Conservation (phyloP, 2,329 filamentous ascomycete genomes). For the Aspergillus carbonarius region DNA sequence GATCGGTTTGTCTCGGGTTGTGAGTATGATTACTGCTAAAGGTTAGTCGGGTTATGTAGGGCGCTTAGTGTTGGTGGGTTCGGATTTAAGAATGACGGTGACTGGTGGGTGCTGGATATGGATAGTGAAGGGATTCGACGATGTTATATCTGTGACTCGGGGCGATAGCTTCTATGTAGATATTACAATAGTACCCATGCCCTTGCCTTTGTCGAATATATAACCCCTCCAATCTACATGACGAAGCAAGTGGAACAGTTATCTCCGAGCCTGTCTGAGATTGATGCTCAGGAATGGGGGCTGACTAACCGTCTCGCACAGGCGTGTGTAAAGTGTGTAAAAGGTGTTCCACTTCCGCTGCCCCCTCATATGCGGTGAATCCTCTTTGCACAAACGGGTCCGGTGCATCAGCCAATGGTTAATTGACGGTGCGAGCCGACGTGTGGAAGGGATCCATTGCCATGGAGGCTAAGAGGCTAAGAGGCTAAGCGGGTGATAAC, state of each 20-base stretch:
- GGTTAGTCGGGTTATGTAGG: not conserved
- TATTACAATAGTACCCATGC: no score
- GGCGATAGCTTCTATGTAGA: no score
- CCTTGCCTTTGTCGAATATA: not conserved
- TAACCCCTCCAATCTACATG: not conserved
- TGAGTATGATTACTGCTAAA: not conserved
- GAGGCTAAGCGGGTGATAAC: not conserved
- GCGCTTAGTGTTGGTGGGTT: not conserved
- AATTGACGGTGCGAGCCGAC: slow-evolving; percentile 14
- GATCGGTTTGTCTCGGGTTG: not conserved
- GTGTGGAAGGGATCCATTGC: slow-evolving; percentile 14
- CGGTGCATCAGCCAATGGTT: slow-evolving; percentile 14
- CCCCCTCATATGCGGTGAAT: not conserved
- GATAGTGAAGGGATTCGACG: no score
- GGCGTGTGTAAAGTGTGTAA: not conserved
- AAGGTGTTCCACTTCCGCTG: not conserved
- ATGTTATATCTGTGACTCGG: no score
- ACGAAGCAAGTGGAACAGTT: not conserved
- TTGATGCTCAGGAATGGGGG: slow-evolving; percentile 1
- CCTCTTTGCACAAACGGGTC: slow-evolving; percentile 8
- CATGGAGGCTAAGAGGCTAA: slow-evolving; percentile 1
- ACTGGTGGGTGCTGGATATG: no score
- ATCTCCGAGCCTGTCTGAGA: slow-evolving; percentile 7
- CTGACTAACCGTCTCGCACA: not conserved
- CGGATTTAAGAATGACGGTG: not conserved